phyloP scores from a whole-genome alignment of 768 basidiomycete species.

The Russula earlei region DNA sequence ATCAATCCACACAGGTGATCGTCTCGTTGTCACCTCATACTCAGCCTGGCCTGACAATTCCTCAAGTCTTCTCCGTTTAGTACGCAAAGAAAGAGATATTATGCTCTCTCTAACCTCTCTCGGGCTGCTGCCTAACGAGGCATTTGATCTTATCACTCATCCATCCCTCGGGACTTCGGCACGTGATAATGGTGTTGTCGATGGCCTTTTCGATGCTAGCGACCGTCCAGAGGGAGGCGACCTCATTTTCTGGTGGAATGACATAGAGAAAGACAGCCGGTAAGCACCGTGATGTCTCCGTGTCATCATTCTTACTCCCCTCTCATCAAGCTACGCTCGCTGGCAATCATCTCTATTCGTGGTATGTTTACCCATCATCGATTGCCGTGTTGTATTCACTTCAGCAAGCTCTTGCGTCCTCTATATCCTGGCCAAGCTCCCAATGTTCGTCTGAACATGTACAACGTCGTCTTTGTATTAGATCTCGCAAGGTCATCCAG shows the following conservation, averaged over 20 bases:
- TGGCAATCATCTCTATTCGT: slow-evolving; percentile 43
- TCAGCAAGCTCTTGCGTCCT: slow-evolving; percentile 59
- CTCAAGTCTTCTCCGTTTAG: slow-evolving; percentile 49
- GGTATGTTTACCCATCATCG: slow-evolving; percentile 26
- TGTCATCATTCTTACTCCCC: not conserved
- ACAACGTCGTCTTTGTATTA: slow-evolving; percentile 73
- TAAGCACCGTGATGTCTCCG: slow-evolving; percentile 27
- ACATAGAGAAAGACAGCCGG: slow-evolving; percentile 75
- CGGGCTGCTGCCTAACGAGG: slow-evolving; percentile 54
- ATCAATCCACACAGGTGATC: slow-evolving; percentile 57
- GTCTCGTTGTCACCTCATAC: not conserved
- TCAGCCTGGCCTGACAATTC: not conserved
- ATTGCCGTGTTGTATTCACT: slow-evolving; percentile 14
- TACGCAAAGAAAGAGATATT: slow-evolving; percentile 62
- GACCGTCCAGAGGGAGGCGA: slow-evolving; percentile 73
- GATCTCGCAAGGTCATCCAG: slow-evolving; percentile 62
- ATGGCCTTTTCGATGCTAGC: slow-evolving; percentile 85
- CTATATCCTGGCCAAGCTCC: slow-evolving; percentile 74
- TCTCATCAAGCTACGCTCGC: slow-evolving; percentile 35
- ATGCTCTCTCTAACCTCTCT: slow-evolving; percentile 50
- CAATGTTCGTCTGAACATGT: slow-evolving; percentile 64
- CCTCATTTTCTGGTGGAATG: slow-evolving; percentile 82
- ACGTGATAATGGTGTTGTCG: slow-evolving; percentile 39
- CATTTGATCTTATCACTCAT: slow-evolving; percentile 67
- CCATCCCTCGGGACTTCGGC: slow-evolving; percentile 44